These are phyloP conservation scores for Didymella keratinophila DNA, from an alignment of 2,329 filamentous ascomycete genomes.

Conservation along the genomic window DNA sequence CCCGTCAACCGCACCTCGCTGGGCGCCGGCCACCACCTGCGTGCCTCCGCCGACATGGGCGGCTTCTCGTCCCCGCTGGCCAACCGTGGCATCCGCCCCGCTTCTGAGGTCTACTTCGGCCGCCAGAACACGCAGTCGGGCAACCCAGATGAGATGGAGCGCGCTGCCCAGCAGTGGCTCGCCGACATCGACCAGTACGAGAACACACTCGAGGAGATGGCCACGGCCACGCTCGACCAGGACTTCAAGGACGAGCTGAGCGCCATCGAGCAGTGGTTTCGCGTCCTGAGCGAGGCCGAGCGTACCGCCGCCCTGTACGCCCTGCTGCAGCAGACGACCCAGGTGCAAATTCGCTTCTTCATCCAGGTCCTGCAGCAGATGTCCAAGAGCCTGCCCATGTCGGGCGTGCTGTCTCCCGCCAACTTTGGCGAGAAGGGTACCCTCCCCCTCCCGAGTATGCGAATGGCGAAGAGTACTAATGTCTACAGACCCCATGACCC, in stretches of 20 bases:
- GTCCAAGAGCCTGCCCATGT: constrained; percentile 98
- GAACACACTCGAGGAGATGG: constrained; percentile 99
- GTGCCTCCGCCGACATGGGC: constrained; percentile 95
- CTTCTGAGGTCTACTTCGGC: constrained; percentile 91
- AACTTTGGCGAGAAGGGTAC: constrained; percentile 92
- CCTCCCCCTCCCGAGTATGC: too few relatives aligned
- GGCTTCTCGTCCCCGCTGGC: constrained; percentile 76
- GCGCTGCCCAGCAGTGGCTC: constrained; percentile 97
- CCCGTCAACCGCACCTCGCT: constrained; percentile 78
- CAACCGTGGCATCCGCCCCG: constrained; percentile 83
- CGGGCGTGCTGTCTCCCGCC: constrained; percentile 89
- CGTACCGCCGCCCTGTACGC: constrained; percentile 95
- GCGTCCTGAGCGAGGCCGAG: constrained; percentile 95
- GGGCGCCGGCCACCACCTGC: constrained; percentile 82
- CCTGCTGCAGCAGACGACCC: constrained; percentile 95
- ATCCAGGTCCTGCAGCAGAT: constrained; percentile 99
- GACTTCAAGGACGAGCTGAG: constrained; percentile 99
- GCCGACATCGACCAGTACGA: constrained; percentile 99
- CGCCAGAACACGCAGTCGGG: constrained; percentile 72
- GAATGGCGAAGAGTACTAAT: too few relatives aligned
- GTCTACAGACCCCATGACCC: constrained; percentile 98
- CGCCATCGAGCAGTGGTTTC: constrained; percentile 99
- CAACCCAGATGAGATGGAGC: constrained; percentile 85
- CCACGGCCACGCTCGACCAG: constrained; percentile 95
- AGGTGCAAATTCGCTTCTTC: constrained; percentile 99